Base-by-base conservation (phyloP, 2,329 filamentous ascomycete genomes). In the Xylaria sp. region DNA sequence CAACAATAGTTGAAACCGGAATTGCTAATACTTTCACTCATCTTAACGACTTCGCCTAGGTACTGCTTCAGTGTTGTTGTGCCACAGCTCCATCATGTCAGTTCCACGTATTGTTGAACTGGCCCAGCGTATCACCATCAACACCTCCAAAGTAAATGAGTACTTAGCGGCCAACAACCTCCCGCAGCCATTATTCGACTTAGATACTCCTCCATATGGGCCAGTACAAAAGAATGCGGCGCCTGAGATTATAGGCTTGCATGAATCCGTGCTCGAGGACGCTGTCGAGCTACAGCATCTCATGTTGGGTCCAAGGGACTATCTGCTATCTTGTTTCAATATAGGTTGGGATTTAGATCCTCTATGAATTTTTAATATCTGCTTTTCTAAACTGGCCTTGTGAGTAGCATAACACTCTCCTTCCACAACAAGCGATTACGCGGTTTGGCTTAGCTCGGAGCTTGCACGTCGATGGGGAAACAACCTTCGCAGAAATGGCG, bases 271-370 rank as follows among this genome's bases (percentile, higher is more conserved):
- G 0, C 60, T 69, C 9, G 45, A 66, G 2, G 67, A 70, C 37
- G 57, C 38, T 4, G 25, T 40, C 1, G 68, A 71, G 57, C 57
- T 71, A 14, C 65, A 54, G 11, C 11, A 62, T 8, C 40, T 70
- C 8, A 61, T 71, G 53, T 57, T 67, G 14, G 67, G 66, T 0
- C 67, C 68, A 0, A 57, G 55, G n/a, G 69, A 71, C 11, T 57
- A 69, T 19, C 21, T 69, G n/a, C n/a, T n/a, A n/a, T n/a, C n/a
- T n/a, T n/a, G n/a, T n/a, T n/a, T n/a, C n/a, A n/a, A n/a, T n/a
- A n/a, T n/a, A n/a, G n/a, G n/a, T n/a, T n/a, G n/a, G n/a, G n/a
- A n/a, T n/a, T n/a, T n/a, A n/a, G n/a, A n/a, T n/a, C n/a, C n/a
- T n/a, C n/a, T n/a, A n/a, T n/a, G n/a, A n/a, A n/a, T n/a, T n/a